Base-by-base conservation (phyloP, 1,284 basidiomycete species). In the Heterobasidion annosum region DNA sequence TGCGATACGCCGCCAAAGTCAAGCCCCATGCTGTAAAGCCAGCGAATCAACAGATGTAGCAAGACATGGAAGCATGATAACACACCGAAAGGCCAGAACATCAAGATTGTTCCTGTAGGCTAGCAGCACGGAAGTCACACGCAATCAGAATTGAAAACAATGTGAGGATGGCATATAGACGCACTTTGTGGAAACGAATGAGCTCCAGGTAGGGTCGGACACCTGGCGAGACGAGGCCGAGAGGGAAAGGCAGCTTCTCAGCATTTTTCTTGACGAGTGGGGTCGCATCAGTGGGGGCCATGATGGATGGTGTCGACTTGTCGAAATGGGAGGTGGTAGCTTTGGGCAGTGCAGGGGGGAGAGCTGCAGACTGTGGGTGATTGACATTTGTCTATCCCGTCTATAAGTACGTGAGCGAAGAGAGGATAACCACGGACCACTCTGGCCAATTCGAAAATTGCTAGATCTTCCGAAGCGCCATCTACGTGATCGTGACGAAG, bases 51-150 rank as follows among this genome's bases (percentile, higher is more conserved):
- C 77, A 33, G 74, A 75, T 77, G 56, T 25, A 50, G 44, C 35
- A 49, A 50, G 15, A 37, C 6, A 34, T 7, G 48, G n/a, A 52
- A 52, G 25, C 40, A 19, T 45, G 43, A 45, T 19, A 19, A 45
- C 25, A 25, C 3, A 78, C 77, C 75, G 52, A 75, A 79, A 5
- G 77, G 77, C 76, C 77, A 80, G 63, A 79, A 80, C 71, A 78
- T 73, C 32, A 80, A 69, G 40, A 74, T 70, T 2, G 71, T 74
- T n/a, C 78, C 77, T 40, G 75, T 78, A 7, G 76, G 76, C 76
- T 76, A 49, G n/a, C 25, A 34, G 2, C 13, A 15, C 54, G 37
- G 34, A 34, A 25, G 25, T 4, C 25, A 1, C 25, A 25, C 4
- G 25, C 8, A 7, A 25, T 19, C 49, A 51, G 37, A 47, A n/a